Evolutionary conservation across 2,329 filamentous ascomycete genomes (phyloP).

Genomic region (Sporothrix humicola): DNA sequence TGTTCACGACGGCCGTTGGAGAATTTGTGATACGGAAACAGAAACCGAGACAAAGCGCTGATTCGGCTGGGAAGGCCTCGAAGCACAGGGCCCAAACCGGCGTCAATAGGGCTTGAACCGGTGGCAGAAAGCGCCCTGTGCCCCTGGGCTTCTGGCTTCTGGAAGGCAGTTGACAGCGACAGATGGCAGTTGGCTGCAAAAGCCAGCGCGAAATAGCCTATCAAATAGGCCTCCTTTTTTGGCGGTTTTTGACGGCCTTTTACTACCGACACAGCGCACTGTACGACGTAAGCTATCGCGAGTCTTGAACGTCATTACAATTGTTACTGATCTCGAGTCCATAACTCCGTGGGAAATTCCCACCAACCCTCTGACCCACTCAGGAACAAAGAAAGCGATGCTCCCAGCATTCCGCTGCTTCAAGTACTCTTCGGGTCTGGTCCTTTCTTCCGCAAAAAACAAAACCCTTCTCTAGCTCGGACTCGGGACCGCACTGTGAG

Average conservation of each 20-base stretch:
- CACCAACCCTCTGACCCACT: not conserved
- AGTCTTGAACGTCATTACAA: not conserved
- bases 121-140: not conserved
- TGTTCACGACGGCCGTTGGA: not conserved
- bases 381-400: not conserved
- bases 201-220: not conserved
- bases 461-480: conserved; percentile 7
- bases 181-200: not conserved
- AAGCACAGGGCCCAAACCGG: too few species aligned
- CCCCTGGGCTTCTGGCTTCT: too few species aligned
- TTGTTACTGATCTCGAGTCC: too few species aligned
- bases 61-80: too few species aligned
- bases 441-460: conserved; percentile 13
- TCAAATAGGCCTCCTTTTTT: too few species aligned
- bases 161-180: not conserved
- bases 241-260: not conserved
- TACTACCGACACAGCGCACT: not conserved
- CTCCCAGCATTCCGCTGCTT: not conserved
- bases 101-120: not conserved
- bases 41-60: not conserved
- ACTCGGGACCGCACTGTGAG: not conserved
- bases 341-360: not conserved
- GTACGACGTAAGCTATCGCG: not conserved
- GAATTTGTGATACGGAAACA: not conserved
- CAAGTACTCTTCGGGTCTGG: too few species aligned